Percentiles rank a stretch among this genome's conserved stretches.
Conservation (phyloP, 192 early-diverging fungal genomes). For the Entomortierella chlamydospora region DNA sequence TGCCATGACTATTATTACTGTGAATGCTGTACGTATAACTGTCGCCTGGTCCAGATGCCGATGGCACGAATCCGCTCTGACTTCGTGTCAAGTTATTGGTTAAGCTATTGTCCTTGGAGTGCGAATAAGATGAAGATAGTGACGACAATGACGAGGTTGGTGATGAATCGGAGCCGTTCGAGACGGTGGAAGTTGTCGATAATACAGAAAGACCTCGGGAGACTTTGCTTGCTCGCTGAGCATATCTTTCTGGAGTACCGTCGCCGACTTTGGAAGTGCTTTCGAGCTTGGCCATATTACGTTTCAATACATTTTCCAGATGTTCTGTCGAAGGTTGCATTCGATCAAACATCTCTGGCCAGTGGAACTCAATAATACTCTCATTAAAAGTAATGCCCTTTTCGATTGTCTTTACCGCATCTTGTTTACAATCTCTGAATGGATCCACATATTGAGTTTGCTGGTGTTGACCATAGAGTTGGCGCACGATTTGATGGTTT, state of each 20-base stretch:
- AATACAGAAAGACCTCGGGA: slow-evolving; percentile 17
- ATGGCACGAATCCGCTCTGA: neutral
- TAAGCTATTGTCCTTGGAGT: neutral
- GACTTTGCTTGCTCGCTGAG: neutral
- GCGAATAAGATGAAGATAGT: neutral
- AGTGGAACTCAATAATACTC: slow-evolving; percentile 32
- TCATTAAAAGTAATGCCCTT: slow-evolving; percentile 26
- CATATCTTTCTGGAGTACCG: neutral
- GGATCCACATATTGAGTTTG: slow-evolving; percentile 28
- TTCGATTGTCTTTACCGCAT: slow-evolving; percentile 24
- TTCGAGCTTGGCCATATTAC: slow-evolving; percentile 12
- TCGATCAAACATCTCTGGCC: slow-evolving; percentile 44
- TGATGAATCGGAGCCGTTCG: slow-evolving; percentile 11
- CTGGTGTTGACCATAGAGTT: neutral
- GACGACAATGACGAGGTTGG: slow-evolving; percentile 13
- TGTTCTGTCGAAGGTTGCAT: slow-evolving; percentile 25
- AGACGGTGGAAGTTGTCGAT: slow-evolving; percentile 18
- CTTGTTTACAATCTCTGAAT: slow-evolving; percentile 30
- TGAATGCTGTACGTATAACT: slow-evolving; percentile 8
- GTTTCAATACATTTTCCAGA: slow-evolving; percentile 7
- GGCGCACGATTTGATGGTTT: neutral
- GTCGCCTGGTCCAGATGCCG: neutral
- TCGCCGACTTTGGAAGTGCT: neutral
- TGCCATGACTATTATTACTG: neutral
- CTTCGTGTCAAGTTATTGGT: neutral